Conservation (phyloP, 2,329 filamentous ascomycete species). For the Phialophora expanda region DNA sequence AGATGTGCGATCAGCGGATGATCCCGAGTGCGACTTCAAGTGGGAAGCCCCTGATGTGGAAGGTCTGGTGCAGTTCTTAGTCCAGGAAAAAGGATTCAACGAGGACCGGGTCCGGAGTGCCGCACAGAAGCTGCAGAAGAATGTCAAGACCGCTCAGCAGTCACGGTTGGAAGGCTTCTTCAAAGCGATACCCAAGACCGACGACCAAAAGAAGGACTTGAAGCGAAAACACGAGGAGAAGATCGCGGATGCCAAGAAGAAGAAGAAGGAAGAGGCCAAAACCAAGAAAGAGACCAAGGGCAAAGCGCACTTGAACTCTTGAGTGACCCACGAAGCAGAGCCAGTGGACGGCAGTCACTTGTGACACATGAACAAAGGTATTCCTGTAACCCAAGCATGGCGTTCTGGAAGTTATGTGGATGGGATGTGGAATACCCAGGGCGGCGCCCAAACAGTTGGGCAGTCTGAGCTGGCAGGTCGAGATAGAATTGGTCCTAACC, state of each 20-base stretch:
- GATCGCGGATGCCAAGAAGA: constrained; percentile 91
- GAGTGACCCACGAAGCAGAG: neutral
- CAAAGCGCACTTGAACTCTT: constrained; percentile 70
- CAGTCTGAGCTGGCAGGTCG: constrained; percentile 16
- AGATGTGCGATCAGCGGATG: constrained; percentile 81
- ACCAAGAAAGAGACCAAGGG: constrained; percentile 90
- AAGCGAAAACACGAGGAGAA: constrained; percentile 96
- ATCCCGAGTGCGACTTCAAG: constrained; percentile 92
- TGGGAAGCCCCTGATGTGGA: constrained; percentile 95
- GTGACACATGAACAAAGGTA: neutral
- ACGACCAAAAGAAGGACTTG: constrained; percentile 78
- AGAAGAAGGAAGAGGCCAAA: constrained; percentile 90
- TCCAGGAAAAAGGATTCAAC: constrained; percentile 93
- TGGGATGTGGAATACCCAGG: constrained; percentile 12
- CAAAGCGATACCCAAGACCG: constrained; percentile 87
- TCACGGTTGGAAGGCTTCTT: constrained; percentile 94
- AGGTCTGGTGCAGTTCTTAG: constrained; percentile 85
- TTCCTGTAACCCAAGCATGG: constrained; percentile 23
- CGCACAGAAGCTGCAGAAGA: constrained; percentile 82
- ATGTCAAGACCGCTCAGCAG: constrained; percentile 88
- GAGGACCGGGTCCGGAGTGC: constrained; percentile 87
- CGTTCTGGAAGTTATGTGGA: constrained; percentile 25
- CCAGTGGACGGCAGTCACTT: neutral
- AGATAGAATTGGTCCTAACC: constrained; percentile 31
- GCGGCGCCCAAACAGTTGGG: neutral